These are phyloP conservation scores for Alternaria panax DNA, from an alignment of 2,329 filamentous ascomycete species.

Conservation along the genomic window DNA sequence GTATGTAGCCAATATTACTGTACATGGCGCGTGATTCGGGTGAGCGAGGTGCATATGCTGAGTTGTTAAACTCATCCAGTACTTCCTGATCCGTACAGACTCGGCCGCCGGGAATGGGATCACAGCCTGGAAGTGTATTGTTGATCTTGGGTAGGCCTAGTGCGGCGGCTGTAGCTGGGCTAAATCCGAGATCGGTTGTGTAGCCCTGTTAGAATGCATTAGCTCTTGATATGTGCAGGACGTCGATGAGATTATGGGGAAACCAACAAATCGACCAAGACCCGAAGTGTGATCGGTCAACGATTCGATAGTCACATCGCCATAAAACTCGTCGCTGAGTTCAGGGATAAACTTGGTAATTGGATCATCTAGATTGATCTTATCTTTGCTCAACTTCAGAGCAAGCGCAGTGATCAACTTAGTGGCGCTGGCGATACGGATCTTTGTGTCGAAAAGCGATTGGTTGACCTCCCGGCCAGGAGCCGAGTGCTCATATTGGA, in stretches of 20 bases:
- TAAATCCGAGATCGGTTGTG: conserved; percentile 28
- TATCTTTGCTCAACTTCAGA: conserved; percentile 25
- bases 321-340: conserved; percentile 23
- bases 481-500: conserved; percentile 25
- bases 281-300: conserved; percentile 36
- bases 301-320: conserved; percentile 29
- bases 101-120: conserved; percentile 28
- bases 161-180: conserved; percentile 11
- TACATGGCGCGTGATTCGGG: conserved; percentile 28
- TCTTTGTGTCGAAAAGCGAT: conserved; percentile 24
- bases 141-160: conserved; percentile 29
- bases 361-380: conserved; percentile 30
- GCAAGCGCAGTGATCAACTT: conserved; percentile 40
- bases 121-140: conserved; percentile 32
- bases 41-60: conserved; percentile 24
- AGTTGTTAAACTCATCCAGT: conserved; percentile 33
- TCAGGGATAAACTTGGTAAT: conserved; percentile 36
- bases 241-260: neutral
- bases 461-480: conserved; percentile 19
- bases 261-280: conserved; percentile 28
- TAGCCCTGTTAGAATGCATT: conserved; percentile 23
- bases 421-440: conserved; percentile 35
- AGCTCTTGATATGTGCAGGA: neutral
- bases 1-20: conserved; percentile 34
- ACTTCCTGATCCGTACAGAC: conserved; percentile 28